Percentiles rank a stretch among this genome's conserved stretches.
phyloP scores from a whole-genome alignment of 257 asterid genomes.

The Nicotiana noctiflora region DNA sequence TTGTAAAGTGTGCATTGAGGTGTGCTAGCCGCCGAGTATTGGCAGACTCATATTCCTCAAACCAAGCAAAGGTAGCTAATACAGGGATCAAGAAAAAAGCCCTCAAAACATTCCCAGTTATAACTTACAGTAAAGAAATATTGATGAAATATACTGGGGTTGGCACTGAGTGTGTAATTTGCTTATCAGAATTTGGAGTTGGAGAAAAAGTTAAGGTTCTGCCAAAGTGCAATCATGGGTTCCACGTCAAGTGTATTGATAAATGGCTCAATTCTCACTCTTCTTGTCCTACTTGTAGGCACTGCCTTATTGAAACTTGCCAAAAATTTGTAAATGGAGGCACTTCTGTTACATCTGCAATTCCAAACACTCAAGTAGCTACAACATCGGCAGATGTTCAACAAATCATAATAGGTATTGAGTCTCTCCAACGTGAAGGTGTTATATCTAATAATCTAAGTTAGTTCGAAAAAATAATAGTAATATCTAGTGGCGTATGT shows the following conservation, averaged over 20 bases:
- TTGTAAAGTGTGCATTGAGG: background rate
- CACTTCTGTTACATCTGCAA: too few species aligned
- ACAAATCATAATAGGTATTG: background rate
- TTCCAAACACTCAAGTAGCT: too few species aligned
- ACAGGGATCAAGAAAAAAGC: background rate
- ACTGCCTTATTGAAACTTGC: background rate
- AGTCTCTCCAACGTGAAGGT: background rate
- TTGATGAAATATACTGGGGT: background rate
- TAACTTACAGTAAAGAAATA: background rate
- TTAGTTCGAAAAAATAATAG: too few species aligned
- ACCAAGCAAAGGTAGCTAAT: background rate
- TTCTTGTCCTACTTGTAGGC: background rate
- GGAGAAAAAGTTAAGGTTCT: background rate
- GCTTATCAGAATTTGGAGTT: background rate
- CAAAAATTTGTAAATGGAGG: background rate
- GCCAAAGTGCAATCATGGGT: background rate
- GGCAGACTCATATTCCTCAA: background rate
- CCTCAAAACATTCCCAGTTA: background rate
- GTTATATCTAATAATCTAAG: background rate
- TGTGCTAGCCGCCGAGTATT: background rate
- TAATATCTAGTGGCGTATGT: too few species aligned
- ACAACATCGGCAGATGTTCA: background rate
- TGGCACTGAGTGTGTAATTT: background rate
- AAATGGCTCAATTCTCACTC: background rate
- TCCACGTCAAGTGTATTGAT: background rate